Base-by-base conservation (phyloP, 2,329 filamentous ascomycete genomes). In the Fusarium sp. region DNA sequence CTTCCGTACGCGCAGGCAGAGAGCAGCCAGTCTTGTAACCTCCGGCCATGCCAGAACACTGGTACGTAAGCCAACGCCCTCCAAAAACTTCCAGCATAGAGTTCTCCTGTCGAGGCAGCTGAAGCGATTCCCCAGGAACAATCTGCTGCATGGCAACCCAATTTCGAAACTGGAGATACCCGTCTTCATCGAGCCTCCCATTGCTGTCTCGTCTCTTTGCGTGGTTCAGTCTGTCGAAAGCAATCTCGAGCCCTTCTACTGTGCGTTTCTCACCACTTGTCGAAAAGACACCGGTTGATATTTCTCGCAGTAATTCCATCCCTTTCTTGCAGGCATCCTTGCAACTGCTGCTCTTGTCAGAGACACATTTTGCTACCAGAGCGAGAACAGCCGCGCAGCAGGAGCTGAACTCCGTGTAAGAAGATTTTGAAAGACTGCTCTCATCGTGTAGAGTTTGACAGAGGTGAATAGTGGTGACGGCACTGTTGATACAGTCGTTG, bases 101-200 rank as follows among this genome's bases (percentile, higher is more conserved):
- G 20, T 64, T 55, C 10, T 72, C 69, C 15, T 75, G 63, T 8
- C 50, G 45, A 20, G 57, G 62, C 1, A 64, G n/a, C 30, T 62
- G 56, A 18, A 71, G n/a, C 22, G 54, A 30, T 34, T 75, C 74
- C 14, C 62, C 59, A 5, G 74, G 65, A 9, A 70, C 52, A 42
- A 73, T 58, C 41, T 75, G 71, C 38, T 76, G 75, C 65, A 70
- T 59, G 2, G 72, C 67, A 7, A 72, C 75, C 75, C 74, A 77
- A 26, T 72, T 70, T 30, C 66, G 62, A 65, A 77, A 77, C 44
- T 75, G 69, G 14, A 56, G 39, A 36, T 77, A 77, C 3, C 75
- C 75, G 28, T 62, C 57, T 5, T 57, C 64, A 9, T 38, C 26
- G 20, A 54, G 18, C 17, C 34, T 48, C 10, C n/a, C 11, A 3